phyloP scores from a whole-genome alignment of 352 stramenopile species.

The Pythium plurisporium region DNA sequence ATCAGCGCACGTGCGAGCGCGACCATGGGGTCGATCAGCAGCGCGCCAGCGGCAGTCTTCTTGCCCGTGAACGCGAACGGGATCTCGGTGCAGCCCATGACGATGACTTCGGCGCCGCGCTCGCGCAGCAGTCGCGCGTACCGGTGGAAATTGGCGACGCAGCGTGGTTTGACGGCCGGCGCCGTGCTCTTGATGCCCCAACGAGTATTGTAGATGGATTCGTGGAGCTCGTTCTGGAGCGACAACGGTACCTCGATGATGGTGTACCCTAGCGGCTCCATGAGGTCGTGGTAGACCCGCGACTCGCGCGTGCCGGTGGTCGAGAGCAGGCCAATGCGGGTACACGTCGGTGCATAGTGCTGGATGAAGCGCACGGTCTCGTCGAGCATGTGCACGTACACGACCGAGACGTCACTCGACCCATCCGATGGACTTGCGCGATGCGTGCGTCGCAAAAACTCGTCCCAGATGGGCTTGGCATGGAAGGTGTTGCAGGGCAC shows the following conservation, averaged over 20 bases:
- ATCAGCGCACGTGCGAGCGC: conserved; percentile 45
- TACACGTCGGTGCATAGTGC: conserved; percentile 23
- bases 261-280: conserved; percentile 37
- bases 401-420: conserved; percentile 15
- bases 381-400: conserved; percentile 39
- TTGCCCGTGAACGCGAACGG: conserved; percentile 35
- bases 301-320: conserved; percentile 36
- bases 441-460: conserved; percentile 23
- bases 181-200: conserved; percentile 58
- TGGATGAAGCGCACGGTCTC: conserved; percentile 34
- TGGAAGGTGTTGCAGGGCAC: conserved; percentile 58
- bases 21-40: conserved; percentile 41
- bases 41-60: conserved; percentile 26
- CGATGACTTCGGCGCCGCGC: conserved; percentile 32
- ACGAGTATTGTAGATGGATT: conserved; percentile 41
- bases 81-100: conserved; percentile 53
- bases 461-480: conserved; percentile 36
- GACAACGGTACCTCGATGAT: conserved; percentile 31
- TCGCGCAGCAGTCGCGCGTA: conserved; percentile 32
- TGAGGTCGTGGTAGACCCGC: conserved; percentile 35
- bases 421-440: conserved; percentile 9
- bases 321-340: conserved; percentile 35
- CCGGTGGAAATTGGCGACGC: conserved; percentile 35
- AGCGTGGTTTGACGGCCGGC: conserved; percentile 27
- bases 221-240: conserved; percentile 39